These are phyloP conservation scores for Fusarium pininemorale DNA, from an alignment of 2,329 filamentous ascomycete species.

Conservation along the genomic window DNA sequence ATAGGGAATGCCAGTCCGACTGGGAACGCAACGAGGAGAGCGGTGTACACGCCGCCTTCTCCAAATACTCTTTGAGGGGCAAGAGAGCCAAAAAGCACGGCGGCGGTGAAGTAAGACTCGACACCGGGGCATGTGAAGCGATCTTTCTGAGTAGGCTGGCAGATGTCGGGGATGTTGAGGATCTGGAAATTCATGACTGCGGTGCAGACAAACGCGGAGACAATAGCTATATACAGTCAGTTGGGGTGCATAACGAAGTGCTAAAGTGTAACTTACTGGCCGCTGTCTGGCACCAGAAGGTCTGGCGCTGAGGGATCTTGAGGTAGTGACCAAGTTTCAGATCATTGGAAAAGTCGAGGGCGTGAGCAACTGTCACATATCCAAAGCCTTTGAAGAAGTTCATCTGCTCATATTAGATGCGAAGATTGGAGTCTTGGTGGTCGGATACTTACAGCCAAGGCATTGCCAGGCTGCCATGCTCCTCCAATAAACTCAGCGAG, in stretches of 20 bases:
- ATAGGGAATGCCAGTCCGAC: constrained; percentile 50
- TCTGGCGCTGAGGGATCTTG: constrained; percentile 53
- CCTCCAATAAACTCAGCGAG: constrained; percentile 59
- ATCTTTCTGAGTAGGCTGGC: constrained; percentile 47
- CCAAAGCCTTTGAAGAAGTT: constrained; percentile 58
- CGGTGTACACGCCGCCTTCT: constrained; percentile 47
- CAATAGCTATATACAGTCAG: constrained; percentile 29
- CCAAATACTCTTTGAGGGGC: constrained; percentile 51
- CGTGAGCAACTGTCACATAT: constrained; percentile 50
- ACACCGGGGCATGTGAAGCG: constrained; percentile 51
- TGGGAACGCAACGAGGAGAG: constrained; percentile 52
- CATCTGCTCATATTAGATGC: constrained; percentile 41
- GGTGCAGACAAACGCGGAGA: constrained; percentile 48
- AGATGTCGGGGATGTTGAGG: constrained; percentile 48
- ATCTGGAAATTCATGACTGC: constrained; percentile 52
- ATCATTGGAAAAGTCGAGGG: constrained; percentile 49
- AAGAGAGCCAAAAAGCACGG: constrained; percentile 54
- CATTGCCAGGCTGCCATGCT: constrained; percentile 53
- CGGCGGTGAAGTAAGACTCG: constrained; percentile 53
- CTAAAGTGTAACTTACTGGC: constrained; percentile 29
- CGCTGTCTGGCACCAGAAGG: constrained; percentile 48
- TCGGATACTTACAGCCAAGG: constrained; percentile 44
- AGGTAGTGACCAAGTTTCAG: constrained; percentile 55
- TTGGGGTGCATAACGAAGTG: accelerated
- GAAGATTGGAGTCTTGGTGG: accelerated